phyloP scores from a whole-genome alignment of 805 yeast species.

The Sugiyamaella chiloensis region DNA sequence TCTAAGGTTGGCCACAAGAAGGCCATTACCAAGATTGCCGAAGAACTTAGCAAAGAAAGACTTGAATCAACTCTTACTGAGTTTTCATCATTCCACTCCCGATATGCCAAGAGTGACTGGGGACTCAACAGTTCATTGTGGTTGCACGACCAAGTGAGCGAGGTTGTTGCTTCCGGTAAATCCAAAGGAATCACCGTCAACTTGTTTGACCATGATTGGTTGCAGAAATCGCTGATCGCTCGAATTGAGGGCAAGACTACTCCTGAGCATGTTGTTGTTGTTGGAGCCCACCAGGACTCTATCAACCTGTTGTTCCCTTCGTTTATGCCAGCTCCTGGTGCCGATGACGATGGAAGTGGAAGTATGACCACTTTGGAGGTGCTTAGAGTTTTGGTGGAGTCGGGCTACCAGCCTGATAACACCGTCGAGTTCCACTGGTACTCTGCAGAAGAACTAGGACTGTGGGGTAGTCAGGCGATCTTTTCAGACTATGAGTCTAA shows the following conservation, averaged over 20 bases:
- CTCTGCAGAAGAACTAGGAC: conserved; percentile 92
- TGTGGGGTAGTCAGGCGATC: conserved; percentile 80
- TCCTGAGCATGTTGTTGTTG: conserved; percentile 54
- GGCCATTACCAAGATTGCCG: conserved; percentile 41
- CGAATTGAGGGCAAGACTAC: conserved; percentile 41
- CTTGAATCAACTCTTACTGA: conserved; percentile 55
- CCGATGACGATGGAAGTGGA: conserved; percentile 93
- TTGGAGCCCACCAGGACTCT: conserved; percentile 91
- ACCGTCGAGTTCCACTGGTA: conserved; percentile 91
- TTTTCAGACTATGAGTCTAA: conserved; percentile 51
- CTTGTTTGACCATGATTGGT: conserved; percentile 68
- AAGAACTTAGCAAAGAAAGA: conserved; percentile 43
- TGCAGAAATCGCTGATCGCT: conserved; percentile 72
- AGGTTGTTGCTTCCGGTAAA: conserved; percentile 28
- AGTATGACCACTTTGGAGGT: conserved; percentile 76
- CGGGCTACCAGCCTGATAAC: conserved; percentile 54
- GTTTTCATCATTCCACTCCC: conserved; percentile 67
- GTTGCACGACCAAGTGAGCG: conserved; percentile 50
- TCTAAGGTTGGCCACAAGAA: conserved; percentile 35
- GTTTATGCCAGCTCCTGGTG: conserved; percentile 79
- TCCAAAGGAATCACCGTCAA: conserved; percentile 41
- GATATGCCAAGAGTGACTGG: conserved; percentile 70
- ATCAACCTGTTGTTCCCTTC: conserved; percentile 70
- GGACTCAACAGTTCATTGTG: conserved; percentile 72
- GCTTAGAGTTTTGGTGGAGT: conserved; percentile 54